Evolutionary conservation across 192 early-diverging fungal genomes (phyloP).

Genomic region (Podila epicladia): DNA sequence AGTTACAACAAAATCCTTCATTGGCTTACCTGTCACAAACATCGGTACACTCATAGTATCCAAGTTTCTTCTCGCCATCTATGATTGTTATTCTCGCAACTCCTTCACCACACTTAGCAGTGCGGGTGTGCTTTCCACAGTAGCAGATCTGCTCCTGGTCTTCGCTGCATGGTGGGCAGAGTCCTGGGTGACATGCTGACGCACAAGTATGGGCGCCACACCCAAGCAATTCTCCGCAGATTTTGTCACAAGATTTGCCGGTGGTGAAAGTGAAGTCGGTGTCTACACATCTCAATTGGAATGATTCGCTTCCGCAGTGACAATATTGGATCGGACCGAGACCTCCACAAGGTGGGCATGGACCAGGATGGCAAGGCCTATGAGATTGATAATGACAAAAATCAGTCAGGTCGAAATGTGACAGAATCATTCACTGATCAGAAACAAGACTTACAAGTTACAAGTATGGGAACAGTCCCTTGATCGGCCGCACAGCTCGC

Average conservation of each 20-base stretch:
- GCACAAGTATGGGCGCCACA: slow-evolving; percentile 76
- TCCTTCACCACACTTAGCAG: slow-evolving; percentile 68
- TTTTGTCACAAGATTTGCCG: slow-evolving; percentile 74
- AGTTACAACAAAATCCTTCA: background rate
- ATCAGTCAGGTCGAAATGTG: background rate
- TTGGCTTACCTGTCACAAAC: slow-evolving; percentile 55
- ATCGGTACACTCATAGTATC: slow-evolving; percentile 63
- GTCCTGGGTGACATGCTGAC: slow-evolving; percentile 72
- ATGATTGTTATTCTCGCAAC: slow-evolving; percentile 30
- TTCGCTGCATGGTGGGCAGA: slow-evolving; percentile 71
- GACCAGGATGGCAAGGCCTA: slow-evolving; percentile 92
- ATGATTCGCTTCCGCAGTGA: slow-evolving; percentile 80
- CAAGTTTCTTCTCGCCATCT: slow-evolving; percentile 46
- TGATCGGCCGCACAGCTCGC: slow-evolving; percentile 73
- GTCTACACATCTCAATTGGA: slow-evolving; percentile 80
- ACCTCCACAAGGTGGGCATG: slow-evolving; percentile 90
- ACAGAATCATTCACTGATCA: background rate
- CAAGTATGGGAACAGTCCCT: slow-evolving; percentile 85
- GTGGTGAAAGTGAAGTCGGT: slow-evolving; percentile 67
- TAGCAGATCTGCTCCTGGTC: slow-evolving; percentile 71
- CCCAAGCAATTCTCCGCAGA: slow-evolving; percentile 74
- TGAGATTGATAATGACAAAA: background rate
- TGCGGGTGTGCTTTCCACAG: slow-evolving; percentile 70
- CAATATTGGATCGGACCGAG: slow-evolving; percentile 81
- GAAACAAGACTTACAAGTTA: slow-evolving; percentile 57